Evolutionary conservation across 73 alveolate species (phyloP).

Genomic region (Paramecium sonneborni): DNA sequence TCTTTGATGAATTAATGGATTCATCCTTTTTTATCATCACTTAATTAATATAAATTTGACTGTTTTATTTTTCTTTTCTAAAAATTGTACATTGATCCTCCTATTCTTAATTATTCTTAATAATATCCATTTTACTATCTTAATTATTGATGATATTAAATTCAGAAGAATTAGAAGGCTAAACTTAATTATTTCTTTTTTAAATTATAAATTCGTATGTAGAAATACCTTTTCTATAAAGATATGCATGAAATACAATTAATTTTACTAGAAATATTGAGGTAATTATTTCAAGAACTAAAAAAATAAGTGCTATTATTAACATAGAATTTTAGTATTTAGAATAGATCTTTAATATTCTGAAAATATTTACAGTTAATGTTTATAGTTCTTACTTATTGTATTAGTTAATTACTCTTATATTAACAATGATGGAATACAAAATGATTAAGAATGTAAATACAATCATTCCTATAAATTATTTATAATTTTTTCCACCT

Average conservation of each 20-base stretch:
- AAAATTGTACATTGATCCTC: not conserved
- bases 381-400: not conserved
- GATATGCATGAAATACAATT: not conserved
- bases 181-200: not conserved
- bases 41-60: not conserved
- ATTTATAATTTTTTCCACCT: conserved; percentile 51
- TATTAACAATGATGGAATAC: not conserved
- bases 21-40: not conserved
- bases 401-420: not conserved
- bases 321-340: not conserved
- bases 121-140: not conserved
- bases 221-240: not conserved
- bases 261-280: not conserved
- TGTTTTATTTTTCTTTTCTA: not conserved
- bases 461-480: conserved; percentile 32
- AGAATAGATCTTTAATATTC: not conserved
- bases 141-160: not conserved
- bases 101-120: not conserved
- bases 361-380: not conserved
- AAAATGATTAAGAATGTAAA: not conserved
- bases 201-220: not conserved
- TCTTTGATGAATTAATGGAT: not conserved
- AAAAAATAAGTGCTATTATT: not conserved
- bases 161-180: not conserved
- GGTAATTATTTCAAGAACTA: not conserved